A percentile compares a stretch with the other conserved stretches of the same genome.
phyloP scores from a whole-genome alignment of 2,329 filamentous ascomycete genomes.

The Aspergillus sp. region DNA sequence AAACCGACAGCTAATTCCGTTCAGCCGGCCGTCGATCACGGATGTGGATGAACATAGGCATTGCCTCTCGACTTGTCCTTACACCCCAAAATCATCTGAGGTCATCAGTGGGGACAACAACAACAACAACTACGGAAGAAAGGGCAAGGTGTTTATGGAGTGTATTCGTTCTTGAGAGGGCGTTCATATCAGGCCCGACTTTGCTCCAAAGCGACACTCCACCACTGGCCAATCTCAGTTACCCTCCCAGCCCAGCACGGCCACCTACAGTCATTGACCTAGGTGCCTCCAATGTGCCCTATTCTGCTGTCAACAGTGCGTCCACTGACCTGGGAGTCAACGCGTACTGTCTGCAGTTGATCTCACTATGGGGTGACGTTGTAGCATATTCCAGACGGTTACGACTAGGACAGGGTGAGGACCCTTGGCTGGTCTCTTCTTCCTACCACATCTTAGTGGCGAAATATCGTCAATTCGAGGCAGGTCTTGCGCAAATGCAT shows the following conservation, averaged over 20 bases:
- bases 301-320: neutral
- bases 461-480: conserved; percentile 2
- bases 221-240: neutral
- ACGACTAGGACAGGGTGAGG: neutral
- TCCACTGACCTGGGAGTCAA: conserved; percentile 5
- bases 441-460: neutral
- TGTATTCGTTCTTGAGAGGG: conserved; percentile 8
- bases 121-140: neutral
- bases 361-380: conserved; percentile 3
- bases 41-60: conserved; percentile 8
- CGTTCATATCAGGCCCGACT: neutral
- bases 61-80: conserved; percentile 2
- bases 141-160: conserved; percentile 7
- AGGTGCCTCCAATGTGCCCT: neutral
- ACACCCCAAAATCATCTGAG: neutral
- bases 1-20: neutral
- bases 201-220: neutral
- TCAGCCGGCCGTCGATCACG: conserved; percentile 1
- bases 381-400: neutral
- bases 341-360: conserved; percentile 3
- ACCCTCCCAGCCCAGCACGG: conserved; percentile 3
- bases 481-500: conserved; percentile 2
- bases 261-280: neutral
- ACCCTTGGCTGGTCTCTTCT: conserved; percentile 7
- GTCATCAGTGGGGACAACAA: too few relatives aligned